Base-by-base conservation (phyloP, 108 stramenopile genomes). In the Skeletonema grethae region DNA sequence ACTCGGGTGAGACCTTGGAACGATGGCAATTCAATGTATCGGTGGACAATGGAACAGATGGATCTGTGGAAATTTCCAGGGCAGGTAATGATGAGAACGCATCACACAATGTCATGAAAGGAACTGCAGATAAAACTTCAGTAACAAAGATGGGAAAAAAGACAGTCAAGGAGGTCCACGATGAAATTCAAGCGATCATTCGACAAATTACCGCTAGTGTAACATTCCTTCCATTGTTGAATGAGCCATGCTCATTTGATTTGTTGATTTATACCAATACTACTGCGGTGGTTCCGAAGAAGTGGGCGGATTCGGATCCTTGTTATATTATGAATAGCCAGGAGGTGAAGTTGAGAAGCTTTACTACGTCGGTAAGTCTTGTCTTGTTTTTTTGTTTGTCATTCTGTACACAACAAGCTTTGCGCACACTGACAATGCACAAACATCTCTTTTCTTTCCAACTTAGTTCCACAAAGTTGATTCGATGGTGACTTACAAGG, bases 221-320 rank as follows among this genome's bases (percentile, higher is more conserved):
- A 58, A 98, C 98, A 5, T 99, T 99, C 80, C 77, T 99, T 41
- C 98, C 98, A 25, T 82, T 99, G 11, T 82, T 99, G 59, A 88
- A 93, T 45, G 98, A 99, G 79, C 95, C 97, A 0, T 99, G 98
- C 80, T 90, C 96, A 11, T 99, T 99, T 73, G 98, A 99, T 86
- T 83, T 99, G 61, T 75, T 99, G 12, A 95, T 98, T 2, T 97
- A 98, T 80, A 97, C 97, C 35, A 87, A 95, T 62, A 87, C 89
- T 62, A 91, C 94, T 30, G 96, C 95, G 12, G 79, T 60, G 6
- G 97, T 97, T 10, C 96, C 96, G 7, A 28, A 80, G 16, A 90
- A 92, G 67, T 99, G 98, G 98, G 95, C 95, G 53, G 98, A 99
- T 72, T 96, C 95, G 3, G 98, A 99, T 86, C 97, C 98, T 22